Base-by-base conservation (phyloP, 768 basidiomycete species). In the Astraeus odoratus region DNA sequence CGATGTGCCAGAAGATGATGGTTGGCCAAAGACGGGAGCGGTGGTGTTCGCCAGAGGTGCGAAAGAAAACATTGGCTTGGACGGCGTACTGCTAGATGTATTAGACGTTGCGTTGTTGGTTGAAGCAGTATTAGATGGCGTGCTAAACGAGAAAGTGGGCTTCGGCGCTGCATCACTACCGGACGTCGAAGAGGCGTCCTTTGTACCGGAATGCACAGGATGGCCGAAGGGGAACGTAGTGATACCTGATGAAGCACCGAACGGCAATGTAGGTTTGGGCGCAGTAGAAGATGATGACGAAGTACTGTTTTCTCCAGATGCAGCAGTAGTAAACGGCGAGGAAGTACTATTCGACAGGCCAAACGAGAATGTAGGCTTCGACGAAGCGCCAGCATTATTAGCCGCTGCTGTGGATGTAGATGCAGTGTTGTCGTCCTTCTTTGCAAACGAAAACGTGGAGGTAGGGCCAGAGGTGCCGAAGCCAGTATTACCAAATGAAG, bases 131-230 rank as follows among this genome's bases (percentile, higher is more conserved):
- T 8, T n/a, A 4, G 37, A 1, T 4, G 20, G 18, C 8, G 39
- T 7, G 27, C 5, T 20, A 18, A 41, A 41, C n/a, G 63, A 47
- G 19, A 57, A 37, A 43, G 61, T 55, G 19, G 68, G 61, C 15
- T 66, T 63, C 26, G 59, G 44, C 13, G 64, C 56, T 9, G 55
- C 52, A 8, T 33, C 20, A 41, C 24, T 33, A 22, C 30, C 40
- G 16, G 45, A 19, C 22, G 39, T 16, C 31, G 42, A 38, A 15
- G 45, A 41, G 23, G 52, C 51, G 9, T 50, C 51, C 38, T 57
- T 48, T 13, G 35, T 57, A 19, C 44, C 51, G 18, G 52, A 54
- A 7, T 46, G 7, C 38, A 54, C 44, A 8, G 48, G 10, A 5
- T 51, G 39, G 1, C 44, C 6, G 1, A 57, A 34, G n/a, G 34